Conservation (phyloP, 164 flowering plant genomes). For the Nymphaea colorata region DNA sequence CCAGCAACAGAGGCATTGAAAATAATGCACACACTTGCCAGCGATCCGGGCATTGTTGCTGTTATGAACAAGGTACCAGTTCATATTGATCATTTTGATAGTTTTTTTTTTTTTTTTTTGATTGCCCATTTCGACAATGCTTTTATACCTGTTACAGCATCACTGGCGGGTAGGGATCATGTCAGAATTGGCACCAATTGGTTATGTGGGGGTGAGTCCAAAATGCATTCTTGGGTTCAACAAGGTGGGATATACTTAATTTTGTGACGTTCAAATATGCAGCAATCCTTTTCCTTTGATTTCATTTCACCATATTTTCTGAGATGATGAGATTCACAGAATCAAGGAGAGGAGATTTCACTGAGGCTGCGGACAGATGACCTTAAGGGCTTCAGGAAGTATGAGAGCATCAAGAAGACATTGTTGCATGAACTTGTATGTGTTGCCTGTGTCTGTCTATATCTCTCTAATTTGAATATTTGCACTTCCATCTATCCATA, state of each 20-base stretch:
- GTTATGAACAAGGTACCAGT: slow-evolving; percentile 80
- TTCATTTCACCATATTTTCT: background rate
- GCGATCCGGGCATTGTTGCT: slow-evolving; percentile 94
- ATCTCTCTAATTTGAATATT: background rate
- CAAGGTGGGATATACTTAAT: slow-evolving; percentile 33
- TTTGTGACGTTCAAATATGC: background rate
- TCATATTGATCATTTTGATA: background rate
- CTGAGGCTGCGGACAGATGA: slow-evolving; percentile 97
- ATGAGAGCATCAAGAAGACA: slow-evolving; percentile 83
- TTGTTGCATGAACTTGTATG: slow-evolving; percentile 95
- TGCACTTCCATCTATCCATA: background rate
- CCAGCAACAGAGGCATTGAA: slow-evolving; percentile 79
- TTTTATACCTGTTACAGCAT: slow-evolving; percentile 38
- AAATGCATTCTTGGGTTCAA: slow-evolving; percentile 87
- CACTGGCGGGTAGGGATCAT: slow-evolving; percentile 91
- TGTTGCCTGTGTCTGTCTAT: background rate
- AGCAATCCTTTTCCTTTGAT: background rate
- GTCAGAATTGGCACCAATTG: slow-evolving; percentile 97
- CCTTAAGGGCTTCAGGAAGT: slow-evolving; percentile 93
- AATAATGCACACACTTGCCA: slow-evolving; percentile 93
- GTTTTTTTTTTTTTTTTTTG: background rate
- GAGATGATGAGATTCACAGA: slow-evolving; percentile 26
- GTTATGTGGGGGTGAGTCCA: slow-evolving; percentile 93
- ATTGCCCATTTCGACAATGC: slow-evolving; percentile 5
- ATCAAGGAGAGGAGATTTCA: slow-evolving; percentile 95